Base-by-base conservation (phyloP, 331 rosid species). In the Acacia concinna region DNA sequence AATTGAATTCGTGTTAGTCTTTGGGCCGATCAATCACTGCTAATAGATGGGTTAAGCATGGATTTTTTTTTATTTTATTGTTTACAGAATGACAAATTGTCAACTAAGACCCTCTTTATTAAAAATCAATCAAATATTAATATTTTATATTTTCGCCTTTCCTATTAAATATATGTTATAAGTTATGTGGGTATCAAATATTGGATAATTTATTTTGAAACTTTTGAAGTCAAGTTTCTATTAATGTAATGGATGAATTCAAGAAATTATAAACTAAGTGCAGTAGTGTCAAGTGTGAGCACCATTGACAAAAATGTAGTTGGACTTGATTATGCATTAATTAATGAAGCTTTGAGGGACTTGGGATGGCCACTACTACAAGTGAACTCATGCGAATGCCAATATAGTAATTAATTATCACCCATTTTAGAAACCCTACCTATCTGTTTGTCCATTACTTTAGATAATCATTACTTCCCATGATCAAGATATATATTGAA, bases 381-480 rank as follows among this genome's bases (percentile, higher is more conserved):
- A 27, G 65, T 59, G 34, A 56, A 57, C 9, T 11, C 32, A 6
- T 44, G 28, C 44, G 56, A 67, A 32, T 69, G 68, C 13, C 60
- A n/a, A 31, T 78, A 77, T 62, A 66, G 54, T 40, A 75, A n/a
- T 68, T 20, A 65, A 64, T 21, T 72, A 18, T 54, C 23, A 49
- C 32, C 25, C 73, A 23, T 73, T 71, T 73, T 80, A 43, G 76
- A 73, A 87, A 69, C 75, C 40, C 15, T 32, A 20, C 34, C 15
- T 27, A 23, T 46, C 68, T 12, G 40, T 31, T 77, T 69, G 75
- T 64, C 81, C 59, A 46, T 15, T 67, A 12, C 9, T 63, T 8
- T 32, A 20, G 25, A 32, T 57, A 34, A 75, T 78, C 60, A 57
- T 74, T 71, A 60, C 59, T 66, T 46, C n/a, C 52, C 52, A 46